phyloP scores from a whole-genome alignment of 495 filamentous ascomycete genomes.

The Cenococcum geophilum region DNA sequence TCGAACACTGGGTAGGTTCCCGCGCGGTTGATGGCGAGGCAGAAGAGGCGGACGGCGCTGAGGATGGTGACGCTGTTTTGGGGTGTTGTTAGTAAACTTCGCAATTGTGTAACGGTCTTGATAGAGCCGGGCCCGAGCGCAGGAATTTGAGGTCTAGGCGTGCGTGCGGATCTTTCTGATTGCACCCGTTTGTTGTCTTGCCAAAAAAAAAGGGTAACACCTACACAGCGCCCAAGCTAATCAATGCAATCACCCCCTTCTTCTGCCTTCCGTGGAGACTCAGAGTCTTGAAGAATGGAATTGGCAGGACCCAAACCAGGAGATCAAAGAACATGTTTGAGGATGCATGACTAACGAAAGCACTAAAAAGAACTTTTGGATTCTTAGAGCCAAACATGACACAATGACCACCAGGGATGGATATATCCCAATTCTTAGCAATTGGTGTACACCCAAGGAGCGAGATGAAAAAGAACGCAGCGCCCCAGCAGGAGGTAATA shows the following conservation, averaged over 20 bases:
- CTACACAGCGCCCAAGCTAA: slow-evolving; percentile 26
- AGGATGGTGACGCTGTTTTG: slow-evolving; percentile 11
- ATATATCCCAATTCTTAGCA: slow-evolving; percentile 25
- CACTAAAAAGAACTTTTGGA: slow-evolving; percentile 14
- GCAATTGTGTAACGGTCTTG: background rate
- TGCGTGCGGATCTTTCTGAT: background rate
- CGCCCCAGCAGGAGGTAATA: slow-evolving; percentile 15
- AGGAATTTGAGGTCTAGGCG: background rate
- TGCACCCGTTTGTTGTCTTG: background rate
- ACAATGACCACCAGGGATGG: slow-evolving; percentile 12
- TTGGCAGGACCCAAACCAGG: slow-evolving; percentile 11
- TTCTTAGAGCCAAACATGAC: slow-evolving; percentile 26
- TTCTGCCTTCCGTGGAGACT: slow-evolving; percentile 12
- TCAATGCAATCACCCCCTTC: slow-evolving; percentile 16
- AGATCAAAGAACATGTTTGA: slow-evolving; percentile 28
- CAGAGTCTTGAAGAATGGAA: slow-evolving; percentile 22
- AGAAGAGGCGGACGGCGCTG: slow-evolving; percentile 20
- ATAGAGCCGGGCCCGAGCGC: background rate
- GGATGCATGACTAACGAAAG: slow-evolving; percentile 15
- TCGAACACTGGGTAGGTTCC: slow-evolving; percentile 27
- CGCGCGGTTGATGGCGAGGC: slow-evolving; percentile 17
- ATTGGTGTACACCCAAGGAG: slow-evolving; percentile 24
- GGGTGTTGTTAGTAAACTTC: background rate
- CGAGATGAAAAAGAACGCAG: slow-evolving; percentile 21
- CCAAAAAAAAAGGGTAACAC: background rate